These are phyloP conservation scores for Uronychia binucleata DNA, from an alignment of 73 alveolate species.

Conservation along the genomic window DNA sequence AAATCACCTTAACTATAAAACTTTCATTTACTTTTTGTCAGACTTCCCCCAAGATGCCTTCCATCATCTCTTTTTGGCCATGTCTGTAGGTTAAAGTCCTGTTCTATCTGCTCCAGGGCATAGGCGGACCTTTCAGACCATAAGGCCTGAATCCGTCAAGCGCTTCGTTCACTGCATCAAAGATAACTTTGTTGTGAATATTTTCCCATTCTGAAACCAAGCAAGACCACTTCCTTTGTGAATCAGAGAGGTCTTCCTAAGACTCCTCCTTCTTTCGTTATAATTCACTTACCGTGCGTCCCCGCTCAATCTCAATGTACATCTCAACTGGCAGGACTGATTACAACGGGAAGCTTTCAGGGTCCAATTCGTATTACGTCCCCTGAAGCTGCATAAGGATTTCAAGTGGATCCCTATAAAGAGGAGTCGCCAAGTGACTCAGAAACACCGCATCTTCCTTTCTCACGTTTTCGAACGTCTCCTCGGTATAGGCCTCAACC, in stretches of 20 bases:
- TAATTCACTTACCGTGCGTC: neutral
- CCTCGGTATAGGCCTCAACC: neutral
- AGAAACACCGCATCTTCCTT: slow-evolving; percentile 43
- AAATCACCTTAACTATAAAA: neutral
- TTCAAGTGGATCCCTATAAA: slow-evolving; percentile 53
- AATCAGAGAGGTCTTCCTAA: neutral
- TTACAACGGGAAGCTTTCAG: slow-evolving; percentile 10
- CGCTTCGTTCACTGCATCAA: slow-evolving; percentile 89
- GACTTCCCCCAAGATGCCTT: slow-evolving; percentile 15
- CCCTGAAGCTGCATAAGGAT: slow-evolving; percentile 44
- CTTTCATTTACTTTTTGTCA: slow-evolving; percentile 3
- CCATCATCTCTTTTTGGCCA: slow-evolving; percentile 33
- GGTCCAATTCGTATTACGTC: slow-evolving; percentile 5
- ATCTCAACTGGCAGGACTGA: slow-evolving; percentile 61
- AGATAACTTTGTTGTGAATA: slow-evolving; percentile 84
- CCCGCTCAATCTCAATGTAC: slow-evolving; percentile 49
- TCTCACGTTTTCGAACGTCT: slow-evolving; percentile 17
- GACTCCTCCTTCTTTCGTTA: neutral
- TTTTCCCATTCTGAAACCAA: slow-evolving; percentile 79
- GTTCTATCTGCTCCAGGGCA: slow-evolving; percentile 79
- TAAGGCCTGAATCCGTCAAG: slow-evolving; percentile 83
- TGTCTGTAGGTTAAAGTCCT: slow-evolving; percentile 49
- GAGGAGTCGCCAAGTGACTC: slow-evolving; percentile 44
- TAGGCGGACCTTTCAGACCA: slow-evolving; percentile 86
- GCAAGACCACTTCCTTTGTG: neutral